A percentile compares a stretch with the other conserved stretches of the same genome.
Evolutionary conservation across 1,139 yeast genomes (phyloP).

Genomic region (Magnusiomyces paraingens): DNA sequence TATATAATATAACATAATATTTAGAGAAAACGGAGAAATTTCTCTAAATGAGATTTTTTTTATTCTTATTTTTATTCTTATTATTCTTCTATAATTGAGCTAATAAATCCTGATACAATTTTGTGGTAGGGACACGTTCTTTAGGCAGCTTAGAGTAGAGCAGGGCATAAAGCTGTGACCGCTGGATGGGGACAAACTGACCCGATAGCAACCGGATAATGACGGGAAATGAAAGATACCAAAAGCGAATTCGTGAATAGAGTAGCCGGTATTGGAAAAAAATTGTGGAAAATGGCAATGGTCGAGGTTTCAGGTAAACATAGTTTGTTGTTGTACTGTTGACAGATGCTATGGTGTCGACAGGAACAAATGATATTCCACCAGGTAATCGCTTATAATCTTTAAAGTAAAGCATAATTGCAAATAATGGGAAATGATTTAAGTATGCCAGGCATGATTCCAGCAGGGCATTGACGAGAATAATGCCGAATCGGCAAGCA

Average conservation of each 20-base stretch:
- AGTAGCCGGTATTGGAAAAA: constrained; percentile 44
- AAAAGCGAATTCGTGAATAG: constrained; percentile 36
- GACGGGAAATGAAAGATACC: constrained; percentile 40
- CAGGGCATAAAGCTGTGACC: constrained; percentile 42
- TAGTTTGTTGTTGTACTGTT: constrained; percentile 19
- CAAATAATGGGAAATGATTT: constrained; percentile 84
- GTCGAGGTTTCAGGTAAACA: constrained; percentile 38
- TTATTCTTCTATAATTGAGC: neutral
- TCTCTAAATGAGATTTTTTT: neutral
- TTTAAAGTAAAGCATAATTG: constrained; percentile 67
- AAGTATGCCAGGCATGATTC: constrained; percentile 60
- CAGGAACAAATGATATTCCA: constrained; percentile 50
- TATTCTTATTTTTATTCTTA: neutral
- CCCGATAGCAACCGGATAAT: constrained; percentile 41
- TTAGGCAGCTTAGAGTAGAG: constrained; percentile 47
- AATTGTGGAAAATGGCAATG: constrained; percentile 40
- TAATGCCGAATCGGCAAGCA: constrained; percentile 45
- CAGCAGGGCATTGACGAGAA: constrained; percentile 46
- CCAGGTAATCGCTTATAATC: constrained; percentile 89
- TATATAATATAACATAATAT: neutral
- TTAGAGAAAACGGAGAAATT: neutral
- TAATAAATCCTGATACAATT: neutral
- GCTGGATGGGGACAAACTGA: constrained; percentile 41
- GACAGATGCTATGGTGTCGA: constrained; percentile 20
- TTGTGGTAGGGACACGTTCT: constrained; percentile 25